Conservation (phyloP, 805 yeast species). For the Saturnispora bothae region DNA sequence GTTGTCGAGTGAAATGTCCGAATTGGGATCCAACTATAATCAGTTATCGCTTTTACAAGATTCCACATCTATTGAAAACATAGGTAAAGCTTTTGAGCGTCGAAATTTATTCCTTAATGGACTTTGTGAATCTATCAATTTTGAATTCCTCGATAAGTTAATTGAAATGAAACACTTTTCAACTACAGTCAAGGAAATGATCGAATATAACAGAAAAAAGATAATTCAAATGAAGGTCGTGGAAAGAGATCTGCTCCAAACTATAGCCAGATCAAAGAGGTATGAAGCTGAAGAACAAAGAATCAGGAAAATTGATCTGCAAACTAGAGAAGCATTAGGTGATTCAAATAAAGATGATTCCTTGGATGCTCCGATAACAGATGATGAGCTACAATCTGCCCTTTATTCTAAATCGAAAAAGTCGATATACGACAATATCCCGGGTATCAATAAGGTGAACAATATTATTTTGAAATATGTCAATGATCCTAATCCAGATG, state of each 20-base stretch:
- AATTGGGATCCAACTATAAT: slow-evolving; percentile 42
- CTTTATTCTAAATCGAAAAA: slow-evolving; percentile 22
- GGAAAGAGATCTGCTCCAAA: slow-evolving; percentile 20
- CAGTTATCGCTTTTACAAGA: slow-evolving; percentile 42
- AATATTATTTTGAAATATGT: slow-evolving; percentile 25
- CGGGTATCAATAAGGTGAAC: slow-evolving; percentile 27
- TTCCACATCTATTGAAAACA: slow-evolving; percentile 47
- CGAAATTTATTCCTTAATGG: slow-evolving; percentile 43
- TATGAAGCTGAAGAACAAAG: slow-evolving; percentile 24
- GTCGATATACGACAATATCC: slow-evolving; percentile 25
- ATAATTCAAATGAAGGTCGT: slow-evolving; percentile 24
- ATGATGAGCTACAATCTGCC: slow-evolving; percentile 25
- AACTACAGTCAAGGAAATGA: slow-evolving; percentile 23
- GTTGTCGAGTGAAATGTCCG: slow-evolving; percentile 37
- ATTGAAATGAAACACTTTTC: slow-evolving; percentile 27
- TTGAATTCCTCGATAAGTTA: slow-evolving; percentile 25
- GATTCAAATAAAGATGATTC: slow-evolving; percentile 7
- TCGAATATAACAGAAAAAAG: slow-evolving; percentile 27
- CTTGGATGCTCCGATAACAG: slow-evolving; percentile 23
- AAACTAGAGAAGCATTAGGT: slow-evolving; percentile 20
- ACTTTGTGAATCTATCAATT: slow-evolving; percentile 23
- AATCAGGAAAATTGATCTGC: slow-evolving; percentile 24
- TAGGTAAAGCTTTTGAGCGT: slow-evolving; percentile 80
- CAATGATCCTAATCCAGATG: slow-evolving; percentile 27
- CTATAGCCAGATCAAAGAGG: slow-evolving; percentile 18